These are phyloP conservation scores for Fraxinus greggii DNA, from an alignment of 305 asterid species.

Conservation along the genomic window DNA sequence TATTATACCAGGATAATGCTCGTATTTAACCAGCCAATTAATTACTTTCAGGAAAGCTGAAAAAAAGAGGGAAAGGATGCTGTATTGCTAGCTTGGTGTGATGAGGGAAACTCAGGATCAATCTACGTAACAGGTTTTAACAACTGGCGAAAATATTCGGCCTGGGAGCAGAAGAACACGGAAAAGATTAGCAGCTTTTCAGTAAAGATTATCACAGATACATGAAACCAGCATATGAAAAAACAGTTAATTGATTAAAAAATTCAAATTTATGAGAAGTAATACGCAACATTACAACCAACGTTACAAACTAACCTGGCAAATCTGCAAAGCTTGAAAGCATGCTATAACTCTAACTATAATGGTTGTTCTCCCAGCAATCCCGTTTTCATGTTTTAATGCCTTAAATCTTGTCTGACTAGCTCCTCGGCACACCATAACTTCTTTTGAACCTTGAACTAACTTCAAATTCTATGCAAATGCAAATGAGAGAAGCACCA, in stretches of 20 bases:
- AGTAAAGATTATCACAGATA: not conserved
- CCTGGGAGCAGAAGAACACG: slow-evolving; percentile 38
- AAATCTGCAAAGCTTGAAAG: slow-evolving; percentile 73
- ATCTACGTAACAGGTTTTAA: slow-evolving; percentile 92
- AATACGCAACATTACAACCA: slow-evolving; percentile 9
- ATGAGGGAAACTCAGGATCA: slow-evolving; percentile 29
- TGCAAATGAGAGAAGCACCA: slow-evolving; percentile 22
- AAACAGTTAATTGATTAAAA: not conserved
- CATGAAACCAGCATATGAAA: not conserved
- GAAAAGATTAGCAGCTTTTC: slow-evolving; percentile 23
- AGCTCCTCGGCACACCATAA: slow-evolving; percentile 93
- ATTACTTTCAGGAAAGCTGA: slow-evolving; percentile 29
- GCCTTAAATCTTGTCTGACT: slow-evolving; percentile 72
- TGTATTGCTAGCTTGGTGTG: slow-evolving; percentile 40
- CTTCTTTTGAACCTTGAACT: slow-evolving; percentile 44
- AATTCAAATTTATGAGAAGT: not conserved
- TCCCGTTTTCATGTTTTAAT: slow-evolving; percentile 73
- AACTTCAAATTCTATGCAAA: slow-evolving; percentile 28
- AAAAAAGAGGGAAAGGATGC: slow-evolving; percentile 27
- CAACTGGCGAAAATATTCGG: slow-evolving; percentile 86
- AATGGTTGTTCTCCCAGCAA: slow-evolving; percentile 66
- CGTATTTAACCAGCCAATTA: slow-evolving; percentile 31
- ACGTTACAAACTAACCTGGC: slow-evolving; percentile 57
- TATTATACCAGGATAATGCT: slow-evolving; percentile 42
- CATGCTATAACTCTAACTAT: slow-evolving; percentile 81